A percentile compares a stretch with the other conserved stretches of the same genome.
Evolutionary conservation across 495 filamentous ascomycete genomes (phyloP).

Genomic region (Aspergillus coremiiformis): DNA sequence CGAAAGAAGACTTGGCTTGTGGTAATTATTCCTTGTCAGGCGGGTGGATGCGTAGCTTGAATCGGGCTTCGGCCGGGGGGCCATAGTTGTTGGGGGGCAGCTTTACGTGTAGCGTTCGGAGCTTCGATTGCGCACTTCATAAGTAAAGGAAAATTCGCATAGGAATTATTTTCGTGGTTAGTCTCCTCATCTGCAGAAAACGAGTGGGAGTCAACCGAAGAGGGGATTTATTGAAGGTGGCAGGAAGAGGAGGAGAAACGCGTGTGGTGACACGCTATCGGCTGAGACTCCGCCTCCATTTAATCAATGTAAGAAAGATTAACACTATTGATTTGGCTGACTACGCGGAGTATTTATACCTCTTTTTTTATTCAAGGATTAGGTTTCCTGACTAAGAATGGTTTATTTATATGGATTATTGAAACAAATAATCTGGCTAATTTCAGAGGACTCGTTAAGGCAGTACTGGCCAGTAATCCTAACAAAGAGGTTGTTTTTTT

Average conservation of each 20-base stretch:
- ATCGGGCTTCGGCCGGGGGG: conserved; percentile 12
- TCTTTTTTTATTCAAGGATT: too few species aligned
- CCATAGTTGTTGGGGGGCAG: conserved; percentile 20
- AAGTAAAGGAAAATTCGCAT: background rate
- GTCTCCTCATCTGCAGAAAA: background rate
- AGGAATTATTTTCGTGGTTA: background rate
- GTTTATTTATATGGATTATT: too few species aligned
- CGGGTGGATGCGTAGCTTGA: conserved; percentile 20
- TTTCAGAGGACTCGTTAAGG: too few species aligned
- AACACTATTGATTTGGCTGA: too few species aligned
- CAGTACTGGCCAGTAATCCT: too few species aligned
- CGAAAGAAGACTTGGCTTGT: conserved; percentile 13
- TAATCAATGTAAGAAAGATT: background rate
- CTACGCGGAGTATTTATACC: too few species aligned
- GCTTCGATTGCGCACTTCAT: background rate
- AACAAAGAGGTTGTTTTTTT: too few species aligned
- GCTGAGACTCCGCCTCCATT: conserved; percentile 6
- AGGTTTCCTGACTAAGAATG: too few species aligned
- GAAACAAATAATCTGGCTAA: too few species aligned
- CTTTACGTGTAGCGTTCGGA: too few species aligned
- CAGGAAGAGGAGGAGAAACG: background rate
- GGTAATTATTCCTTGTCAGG: conserved; percentile 9
- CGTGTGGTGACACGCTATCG: conserved; percentile 10
- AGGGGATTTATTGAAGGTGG: too few species aligned
- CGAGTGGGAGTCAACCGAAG: background rate